A percentile compares a stretch with the other conserved stretches of the same genome.
These are phyloP conservation scores for Sporisorium sorghi DNA, from an alignment of 1,284 basidiomycete species.

Conservation along the genomic window DNA sequence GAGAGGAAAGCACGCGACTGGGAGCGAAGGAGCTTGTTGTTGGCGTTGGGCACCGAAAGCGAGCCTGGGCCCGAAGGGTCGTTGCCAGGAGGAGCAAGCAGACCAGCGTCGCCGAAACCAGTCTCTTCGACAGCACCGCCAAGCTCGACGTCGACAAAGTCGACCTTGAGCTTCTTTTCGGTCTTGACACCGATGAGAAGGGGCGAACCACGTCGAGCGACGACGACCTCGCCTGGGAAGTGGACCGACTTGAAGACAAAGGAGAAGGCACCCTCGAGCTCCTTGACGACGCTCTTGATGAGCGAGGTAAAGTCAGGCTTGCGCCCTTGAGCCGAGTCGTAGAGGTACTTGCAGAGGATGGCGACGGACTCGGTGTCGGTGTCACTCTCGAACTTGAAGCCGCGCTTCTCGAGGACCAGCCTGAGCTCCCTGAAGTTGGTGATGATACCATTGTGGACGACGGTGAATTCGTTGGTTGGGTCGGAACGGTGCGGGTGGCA, in stretches of 20 bases:
- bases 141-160: slow-evolving; percentile 96
- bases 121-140: slow-evolving; percentile 58
- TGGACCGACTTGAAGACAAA: slow-evolving; percentile 98
- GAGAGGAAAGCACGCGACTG: slow-evolving; percentile 98
- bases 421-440: slow-evolving; percentile 92
- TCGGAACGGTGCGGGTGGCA: slow-evolving; percentile 97
- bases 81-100: slow-evolving; percentile 80
- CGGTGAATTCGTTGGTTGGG: slow-evolving; percentile 82
- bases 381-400: slow-evolving; percentile 93
- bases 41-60: slow-evolving; percentile 58
- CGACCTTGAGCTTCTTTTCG: slow-evolving; percentile 99
- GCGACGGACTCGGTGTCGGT: slow-evolving; percentile 99
- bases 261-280: slow-evolving; percentile 99
- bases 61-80: slow-evolving; percentile 66
- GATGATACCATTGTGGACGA: slow-evolving; percentile 99
- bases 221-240: slow-evolving; percentile 96
- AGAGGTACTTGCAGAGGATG: slow-evolving; percentile 95
- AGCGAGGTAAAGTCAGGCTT: slow-evolving; percentile 89
- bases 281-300: slow-evolving; percentile 95
- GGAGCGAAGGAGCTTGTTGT: slow-evolving; percentile 84
- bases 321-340: slow-evolving; percentile 90
- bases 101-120: slow-evolving; percentile 52
- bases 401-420: slow-evolving; percentile 93
- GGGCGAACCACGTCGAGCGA: slow-evolving; percentile 95
- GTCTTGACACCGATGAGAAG: slow-evolving; percentile 99